Evolutionary conservation across 2,329 filamentous ascomycete genomes (phyloP), one percentile per base, ranked within the genome.

Genomic region (Neophaeococcomyces aloes): DNA sequence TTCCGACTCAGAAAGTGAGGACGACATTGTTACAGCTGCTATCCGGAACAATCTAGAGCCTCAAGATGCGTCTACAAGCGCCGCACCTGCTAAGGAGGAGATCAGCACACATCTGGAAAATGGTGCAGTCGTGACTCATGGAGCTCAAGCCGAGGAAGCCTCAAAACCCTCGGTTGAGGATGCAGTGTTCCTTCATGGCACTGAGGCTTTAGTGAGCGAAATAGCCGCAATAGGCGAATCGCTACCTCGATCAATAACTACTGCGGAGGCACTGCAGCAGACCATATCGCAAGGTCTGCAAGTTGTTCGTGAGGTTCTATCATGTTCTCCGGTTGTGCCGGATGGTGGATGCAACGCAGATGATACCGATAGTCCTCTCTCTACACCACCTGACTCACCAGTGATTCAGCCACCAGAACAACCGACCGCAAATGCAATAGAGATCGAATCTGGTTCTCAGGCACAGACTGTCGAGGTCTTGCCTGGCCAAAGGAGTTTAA

Each of bases 1-100:
- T 48, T 66, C 67, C 48, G 69, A 72, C 56, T 71, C 69, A 33
- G 69, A 72, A 48, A 59, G 57, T 25, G 65, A 67, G 15, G 65
- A 66, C 37, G 62, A 61, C 38, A 58, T 63, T 35, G 64, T 65
- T 21, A 62, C 56, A 36, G 57, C 23, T 23, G 33, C 33, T 18
- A 36, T 18, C 33, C 4, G 35, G 23, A 38, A 38, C 35, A 35
- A 64, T 45, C 53, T 57, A 15, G 18, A 49, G 7, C 51, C 46
- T 29, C 48, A 29, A 31, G 23, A 34, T 33, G 43, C 7, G 38
- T 34, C 32, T 19, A 29, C 27, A 19, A 31, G 18, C 7, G 36
- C n/a, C 35, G 11, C 25, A 27, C 35, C 14, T 31, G 27, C 45
- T n/a, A 29, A 29, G 17, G 35, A 14, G 29, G 5, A 5, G 23